Conservation (phyloP, 2,329 filamentous ascomycete genomes). For the Dothidotthia symphoricarpi region DNA sequence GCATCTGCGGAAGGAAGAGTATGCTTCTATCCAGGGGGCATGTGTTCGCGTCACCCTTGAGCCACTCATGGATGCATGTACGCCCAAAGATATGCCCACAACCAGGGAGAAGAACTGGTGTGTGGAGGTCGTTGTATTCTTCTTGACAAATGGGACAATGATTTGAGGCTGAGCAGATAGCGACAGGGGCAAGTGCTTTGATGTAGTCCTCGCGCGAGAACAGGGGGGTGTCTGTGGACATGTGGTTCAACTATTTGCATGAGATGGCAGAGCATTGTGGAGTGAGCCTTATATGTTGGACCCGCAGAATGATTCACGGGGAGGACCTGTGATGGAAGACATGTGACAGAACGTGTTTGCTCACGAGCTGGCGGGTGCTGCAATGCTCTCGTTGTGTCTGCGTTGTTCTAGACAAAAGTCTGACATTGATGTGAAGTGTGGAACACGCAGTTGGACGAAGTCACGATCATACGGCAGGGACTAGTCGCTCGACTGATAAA, state of each 20-base stretch:
- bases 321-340: not conserved
- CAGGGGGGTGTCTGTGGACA: not conserved
- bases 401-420: no score
- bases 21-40: not conserved
- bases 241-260: not conserved
- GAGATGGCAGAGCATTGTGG: not conserved
- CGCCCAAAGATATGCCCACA: conserved; percentile 16
- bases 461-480: no score
- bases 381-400: not conserved
- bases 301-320: not conserved
- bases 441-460: no score
- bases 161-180: conserved; percentile 3
- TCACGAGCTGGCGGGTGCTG: not conserved
- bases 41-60: conserved; percentile 1
- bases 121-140: not conserved
- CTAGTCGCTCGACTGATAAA: no score
- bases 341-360: conserved; percentile 7
- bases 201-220: not conserved
- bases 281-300: not conserved
- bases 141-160: conserved; percentile 10
- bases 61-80: conserved; percentile 9
- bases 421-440: no score
- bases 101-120: conserved; percentile 4
- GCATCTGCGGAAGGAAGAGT: not conserved
- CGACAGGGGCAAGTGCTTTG: conserved; percentile 1